phyloP scores from a whole-genome alignment of 1,284 basidiomycete species.

The Cryptococcus hybrid region DNA sequence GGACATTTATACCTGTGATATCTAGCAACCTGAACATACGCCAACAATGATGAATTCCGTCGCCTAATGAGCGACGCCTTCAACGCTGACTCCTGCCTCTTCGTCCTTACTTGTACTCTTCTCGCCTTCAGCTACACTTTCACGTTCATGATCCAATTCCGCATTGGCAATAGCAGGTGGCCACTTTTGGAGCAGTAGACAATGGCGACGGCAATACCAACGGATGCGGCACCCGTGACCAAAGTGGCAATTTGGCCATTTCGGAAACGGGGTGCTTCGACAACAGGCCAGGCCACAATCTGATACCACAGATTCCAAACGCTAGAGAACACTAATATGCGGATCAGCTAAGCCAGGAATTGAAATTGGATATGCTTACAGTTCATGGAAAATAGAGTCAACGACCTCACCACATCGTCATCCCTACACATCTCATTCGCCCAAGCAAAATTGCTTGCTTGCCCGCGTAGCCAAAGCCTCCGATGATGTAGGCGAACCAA shows the following conservation, averaged over 20 bases:
- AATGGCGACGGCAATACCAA: constrained; percentile 27
- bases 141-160: constrained; percentile 1
- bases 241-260: constrained; percentile 44
- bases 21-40: no score
- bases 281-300: constrained; percentile 39
- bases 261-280: constrained; percentile 30
- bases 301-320: constrained; percentile 38
- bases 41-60: background rate
- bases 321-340: constrained; percentile 12
- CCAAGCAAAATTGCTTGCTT: constrained; percentile 46
- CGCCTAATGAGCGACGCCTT: background rate
- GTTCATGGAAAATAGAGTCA: constrained; percentile 43
- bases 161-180: constrained; percentile 12
- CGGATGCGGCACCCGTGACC: constrained; percentile 31
- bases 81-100: background rate
- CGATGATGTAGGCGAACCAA: constrained; percentile 40
- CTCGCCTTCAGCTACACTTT: background rate
- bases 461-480: constrained; percentile 39
- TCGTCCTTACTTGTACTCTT: background rate
- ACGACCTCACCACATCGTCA: constrained; percentile 39
- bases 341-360: background rate
- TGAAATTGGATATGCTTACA: background rate
- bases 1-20: no score
- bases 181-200: constrained; percentile 28
- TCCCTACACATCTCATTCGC: constrained; percentile 38